Conservation (phyloP, 1,284 basidiomycete species). For the Malassezia brasiliensis region DNA sequence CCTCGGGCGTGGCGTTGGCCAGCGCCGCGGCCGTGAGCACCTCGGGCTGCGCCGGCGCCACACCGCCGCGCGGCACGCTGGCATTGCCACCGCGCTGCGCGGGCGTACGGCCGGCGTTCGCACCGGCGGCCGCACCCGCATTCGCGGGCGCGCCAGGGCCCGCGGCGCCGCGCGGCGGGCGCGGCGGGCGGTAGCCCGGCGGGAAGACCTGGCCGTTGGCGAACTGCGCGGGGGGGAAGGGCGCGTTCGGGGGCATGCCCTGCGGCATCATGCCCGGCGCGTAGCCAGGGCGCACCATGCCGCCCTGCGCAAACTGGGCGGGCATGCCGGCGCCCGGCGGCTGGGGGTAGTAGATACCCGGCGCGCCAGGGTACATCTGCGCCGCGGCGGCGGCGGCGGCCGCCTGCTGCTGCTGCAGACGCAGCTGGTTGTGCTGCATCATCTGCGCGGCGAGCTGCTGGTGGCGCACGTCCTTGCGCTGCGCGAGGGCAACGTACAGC, state of each 20-base stretch:
- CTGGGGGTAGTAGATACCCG: slow-evolving; percentile 48
- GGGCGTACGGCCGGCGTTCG: slow-evolving; percentile 7
- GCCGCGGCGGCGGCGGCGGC: slow-evolving; percentile 29
- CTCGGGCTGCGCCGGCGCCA: slow-evolving; percentile 30
- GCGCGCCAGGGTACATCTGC: slow-evolving; percentile 44
- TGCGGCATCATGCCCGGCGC: slow-evolving; percentile 48
- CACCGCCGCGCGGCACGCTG: slow-evolving; percentile 21
- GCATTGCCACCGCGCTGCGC: slow-evolving; percentile 25
- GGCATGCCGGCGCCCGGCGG: slow-evolving; percentile 18
- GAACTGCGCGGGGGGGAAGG: slow-evolving; percentile 45
- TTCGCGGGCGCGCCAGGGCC: slow-evolving; percentile 30
- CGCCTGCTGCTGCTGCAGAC: slow-evolving; percentile 44
- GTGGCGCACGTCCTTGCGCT: slow-evolving; percentile 93
- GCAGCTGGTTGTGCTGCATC: slow-evolving; percentile 49
- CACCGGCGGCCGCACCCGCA: slow-evolving; percentile 17
- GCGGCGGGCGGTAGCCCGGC: slow-evolving; percentile 41
- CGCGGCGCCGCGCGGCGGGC: slow-evolving; percentile 37
- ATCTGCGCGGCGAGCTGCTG: slow-evolving; percentile 93
- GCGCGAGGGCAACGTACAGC: slow-evolving; percentile 95
- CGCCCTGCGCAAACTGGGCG: slow-evolving; percentile 42
- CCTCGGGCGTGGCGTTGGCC: slow-evolving; percentile 46
- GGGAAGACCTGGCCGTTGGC: slow-evolving; percentile 40
- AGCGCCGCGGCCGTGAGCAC: slow-evolving; percentile 42
- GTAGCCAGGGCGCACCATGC: slow-evolving; percentile 45
- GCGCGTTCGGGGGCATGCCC: slow-evolving; percentile 23